phyloP scores from a whole-genome alignment of 1,284 basidiomycete species.

The Cutaneotrichosporon spelunceum region DNA sequence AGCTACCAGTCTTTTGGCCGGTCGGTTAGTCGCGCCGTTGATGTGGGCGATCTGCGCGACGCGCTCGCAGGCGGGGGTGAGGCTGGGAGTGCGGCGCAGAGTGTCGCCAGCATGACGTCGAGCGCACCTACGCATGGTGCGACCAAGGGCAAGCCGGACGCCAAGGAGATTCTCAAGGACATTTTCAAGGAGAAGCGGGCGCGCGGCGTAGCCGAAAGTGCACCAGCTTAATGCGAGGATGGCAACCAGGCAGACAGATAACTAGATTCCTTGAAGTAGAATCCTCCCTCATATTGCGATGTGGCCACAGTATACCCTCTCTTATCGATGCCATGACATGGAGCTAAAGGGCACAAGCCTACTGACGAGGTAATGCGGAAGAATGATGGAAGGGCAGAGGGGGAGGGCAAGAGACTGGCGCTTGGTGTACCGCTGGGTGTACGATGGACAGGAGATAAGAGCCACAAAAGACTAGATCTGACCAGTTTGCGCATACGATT shows the following conservation, averaged over 20 bases:
- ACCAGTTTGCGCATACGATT: neutral
- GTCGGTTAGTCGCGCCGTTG: conserved; percentile 61
- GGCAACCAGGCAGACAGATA: neutral
- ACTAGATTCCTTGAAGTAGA: neutral
- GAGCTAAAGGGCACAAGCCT: neutral
- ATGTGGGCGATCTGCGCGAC: conserved; percentile 78
- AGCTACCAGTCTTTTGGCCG: conserved; percentile 74
- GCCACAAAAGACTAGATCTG: conserved; percentile 1
- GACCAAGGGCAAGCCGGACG: conserved; percentile 13
- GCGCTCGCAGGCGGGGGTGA: conserved; percentile 55
- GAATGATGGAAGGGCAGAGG: neutral
- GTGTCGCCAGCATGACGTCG: neutral
- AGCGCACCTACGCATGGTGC: neutral
- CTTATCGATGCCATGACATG: neutral
- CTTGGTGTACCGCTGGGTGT: neutral
- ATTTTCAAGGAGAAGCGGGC: conserved; percentile 48
- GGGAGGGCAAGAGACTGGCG: neutral
- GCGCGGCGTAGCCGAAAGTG: neutral
- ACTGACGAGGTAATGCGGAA: neutral
- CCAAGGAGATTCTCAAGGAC: conserved; percentile 49
- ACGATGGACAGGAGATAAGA: neutral
- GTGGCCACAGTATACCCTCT: neutral
- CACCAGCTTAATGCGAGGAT: too few species aligned
- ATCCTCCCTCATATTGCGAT: neutral
- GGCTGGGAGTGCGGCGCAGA: conserved; percentile 2